Base-by-base conservation (phyloP, 2,329 filamentous ascomycete genomes). In the Stachybotrys chlorohalonatus region DNA sequence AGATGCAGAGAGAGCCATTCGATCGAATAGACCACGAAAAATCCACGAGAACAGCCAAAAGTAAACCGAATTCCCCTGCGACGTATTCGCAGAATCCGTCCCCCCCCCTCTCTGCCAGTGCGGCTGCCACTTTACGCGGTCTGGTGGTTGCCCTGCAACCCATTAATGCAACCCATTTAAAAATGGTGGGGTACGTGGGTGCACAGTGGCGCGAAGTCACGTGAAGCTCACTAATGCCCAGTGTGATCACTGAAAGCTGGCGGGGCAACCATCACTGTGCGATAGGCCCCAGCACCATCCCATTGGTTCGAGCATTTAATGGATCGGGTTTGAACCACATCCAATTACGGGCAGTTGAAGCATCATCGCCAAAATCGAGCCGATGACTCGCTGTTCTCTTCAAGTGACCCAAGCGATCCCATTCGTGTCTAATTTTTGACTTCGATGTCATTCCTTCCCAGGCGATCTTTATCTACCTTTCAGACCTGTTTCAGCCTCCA, bases 171-270 rank as follows among this genome's bases (percentile, higher is more conserved):
- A 42, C 9, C 36, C 36, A 42, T 42, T 42, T 9, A 42, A 42
- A 9, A 42, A 42, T 42, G 36, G 36, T 42, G 36, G 36, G 36
- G 36, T 42, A 42, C 36, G 36, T 42, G 36, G 9, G 13, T 13
- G 36, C 36, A 42, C 36, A 42, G 36, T 56, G 57, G 55, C 60
- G 60, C 61, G 61, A 11, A 52, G 52, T 62, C 61, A 63, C 61
- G 61, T 63, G 60, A 53, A 51, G 30, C 52, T 30, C 11, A 30
- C 36, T 42, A 42, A 42, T 42, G 36, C 8, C 36, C 36, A 9
- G 36, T 42, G 13, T 3, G 36, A 42, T 2, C 8, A 42, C 9
- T 42, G 2, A 42, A 9, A 9, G 6, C 36, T 42, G 36, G 36
- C 36, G 36, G 36, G 36, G 36, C 36, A 42, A 42, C 36, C 9